Evolutionary conservation across 371 early-diverging fungal genomes (phyloP).

Genomic region (Mortierella sp.): DNA sequence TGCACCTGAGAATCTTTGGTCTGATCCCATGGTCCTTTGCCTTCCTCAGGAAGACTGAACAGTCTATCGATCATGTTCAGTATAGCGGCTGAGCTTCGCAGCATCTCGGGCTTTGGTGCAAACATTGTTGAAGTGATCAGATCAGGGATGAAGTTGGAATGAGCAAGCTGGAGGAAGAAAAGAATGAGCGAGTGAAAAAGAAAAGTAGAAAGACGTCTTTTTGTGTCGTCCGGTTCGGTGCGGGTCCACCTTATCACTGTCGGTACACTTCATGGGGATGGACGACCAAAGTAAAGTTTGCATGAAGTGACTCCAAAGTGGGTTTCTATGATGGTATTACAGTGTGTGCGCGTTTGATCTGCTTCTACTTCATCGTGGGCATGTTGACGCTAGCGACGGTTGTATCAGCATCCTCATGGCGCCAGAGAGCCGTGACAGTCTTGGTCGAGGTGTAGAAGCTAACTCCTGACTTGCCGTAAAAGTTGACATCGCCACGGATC

Average conservation of each 20-base stretch:
- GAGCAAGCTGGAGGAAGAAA: conserved; percentile 1
- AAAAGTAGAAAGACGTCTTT: no score
- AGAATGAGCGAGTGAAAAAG: not conserved
- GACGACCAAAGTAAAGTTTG: no score
- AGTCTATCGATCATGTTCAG: conserved; percentile 15
- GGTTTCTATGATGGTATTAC: conserved; percentile 14
- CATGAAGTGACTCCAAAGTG: no score
- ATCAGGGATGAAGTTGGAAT: not conserved
- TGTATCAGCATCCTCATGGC: conserved; percentile 80
- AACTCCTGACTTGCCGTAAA: conserved; percentile 86
- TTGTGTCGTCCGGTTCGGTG: no score
- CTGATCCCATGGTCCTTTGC: conserved; percentile 35
- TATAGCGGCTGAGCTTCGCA: conserved; percentile 1
- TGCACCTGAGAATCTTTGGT: conserved; percentile 24
- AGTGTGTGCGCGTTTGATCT: conserved; percentile 1
- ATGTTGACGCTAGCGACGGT: conserved; percentile 78
- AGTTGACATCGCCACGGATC: conserved; percentile 96
- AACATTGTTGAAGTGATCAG: conserved; percentile 8
- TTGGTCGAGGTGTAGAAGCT: conserved; percentile 94
- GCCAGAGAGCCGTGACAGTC: conserved; percentile 95
- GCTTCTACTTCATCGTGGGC: conserved; percentile 74
- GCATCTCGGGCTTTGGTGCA: conserved; percentile 13
- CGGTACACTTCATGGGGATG: no score
- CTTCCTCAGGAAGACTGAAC: conserved; percentile 21
- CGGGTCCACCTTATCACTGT: no score